Evolutionary conservation across 169 alveolate genomes (phyloP).

Genomic region (Eimeria falciformis): DNA sequence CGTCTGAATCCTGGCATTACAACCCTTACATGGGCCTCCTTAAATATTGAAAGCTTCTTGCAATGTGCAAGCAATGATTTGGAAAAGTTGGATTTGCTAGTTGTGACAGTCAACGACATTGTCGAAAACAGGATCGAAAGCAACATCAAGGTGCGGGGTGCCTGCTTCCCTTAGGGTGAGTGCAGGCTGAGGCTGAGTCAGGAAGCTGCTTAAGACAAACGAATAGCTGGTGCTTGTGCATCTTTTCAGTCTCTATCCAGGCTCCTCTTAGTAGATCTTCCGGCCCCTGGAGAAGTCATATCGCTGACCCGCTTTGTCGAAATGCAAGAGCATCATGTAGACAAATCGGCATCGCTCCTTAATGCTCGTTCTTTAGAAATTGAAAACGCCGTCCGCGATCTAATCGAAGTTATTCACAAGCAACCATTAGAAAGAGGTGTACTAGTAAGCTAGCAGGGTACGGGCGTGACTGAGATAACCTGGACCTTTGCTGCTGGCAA

Average conservation of each 20-base stretch:
- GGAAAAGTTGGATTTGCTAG: constrained; percentile 92
- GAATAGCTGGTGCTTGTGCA: neutral
- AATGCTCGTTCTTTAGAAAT: constrained; percentile 92
- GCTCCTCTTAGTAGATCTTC: constrained; percentile 91
- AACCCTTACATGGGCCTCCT: constrained; percentile 94
- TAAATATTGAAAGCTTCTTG: constrained; percentile 94
- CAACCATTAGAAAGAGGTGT: constrained; percentile 92
- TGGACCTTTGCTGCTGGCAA: neutral
- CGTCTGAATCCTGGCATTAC: constrained; percentile 93
- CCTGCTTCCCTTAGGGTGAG: no score
- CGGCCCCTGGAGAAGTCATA: constrained; percentile 91
- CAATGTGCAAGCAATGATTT: constrained; percentile 91
- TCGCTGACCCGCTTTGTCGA: constrained; percentile 92
- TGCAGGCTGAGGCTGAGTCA: no score
- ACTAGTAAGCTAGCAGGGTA: neutral
- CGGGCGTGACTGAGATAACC: neutral
- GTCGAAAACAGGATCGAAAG: constrained; percentile 96
- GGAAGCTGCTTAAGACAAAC: neutral
- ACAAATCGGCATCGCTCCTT: constrained; percentile 88
- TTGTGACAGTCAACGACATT: constrained; percentile 94
- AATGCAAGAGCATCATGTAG: constrained; percentile 91
- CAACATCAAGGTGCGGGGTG: constrained; percentile 88
- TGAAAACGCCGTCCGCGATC: constrained; percentile 94
- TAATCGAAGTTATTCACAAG: constrained; percentile 89
- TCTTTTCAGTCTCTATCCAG: constrained; percentile 81